Evolutionary conservation across 257 asterid genomes (phyloP).

Genomic region (Fraxinus cuspidata): DNA sequence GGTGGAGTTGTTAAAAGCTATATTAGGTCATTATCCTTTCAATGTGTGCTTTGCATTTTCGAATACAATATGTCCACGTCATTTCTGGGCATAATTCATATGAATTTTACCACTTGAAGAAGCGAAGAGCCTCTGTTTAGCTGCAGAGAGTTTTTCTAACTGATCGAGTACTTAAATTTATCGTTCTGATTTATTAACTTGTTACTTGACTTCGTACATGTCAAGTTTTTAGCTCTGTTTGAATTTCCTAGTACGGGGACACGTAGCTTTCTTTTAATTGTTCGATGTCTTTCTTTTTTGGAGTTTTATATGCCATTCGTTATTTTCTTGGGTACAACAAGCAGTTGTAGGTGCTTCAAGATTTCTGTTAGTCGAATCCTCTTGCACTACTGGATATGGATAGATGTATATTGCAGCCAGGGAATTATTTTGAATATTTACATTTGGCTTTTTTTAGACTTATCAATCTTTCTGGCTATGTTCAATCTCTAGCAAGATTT

Average conservation of each 20-base stretch:
- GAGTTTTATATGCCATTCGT: not conserved
- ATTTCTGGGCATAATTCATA: not conserved
- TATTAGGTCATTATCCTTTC: not conserved
- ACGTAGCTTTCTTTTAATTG: not conserved
- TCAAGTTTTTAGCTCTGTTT: not conserved
- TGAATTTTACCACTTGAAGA: not conserved
- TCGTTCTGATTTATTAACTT: not conserved
- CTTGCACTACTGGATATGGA: not conserved
- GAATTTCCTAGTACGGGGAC: not conserved
- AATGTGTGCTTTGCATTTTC: not conserved
- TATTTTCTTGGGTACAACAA: not conserved
- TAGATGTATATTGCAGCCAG: not conserved
- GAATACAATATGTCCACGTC: not conserved
- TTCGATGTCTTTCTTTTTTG: not conserved
- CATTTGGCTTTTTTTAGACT: not conserved
- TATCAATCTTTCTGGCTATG: not conserved
- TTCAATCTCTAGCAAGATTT: not conserved
- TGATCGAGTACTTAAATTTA: not conserved
- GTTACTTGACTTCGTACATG: not conserved
- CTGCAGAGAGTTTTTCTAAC: not conserved
- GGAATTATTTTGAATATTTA: not conserved
- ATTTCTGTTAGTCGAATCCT: not conserved
- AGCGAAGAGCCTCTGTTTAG: not conserved
- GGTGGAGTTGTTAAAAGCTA: not conserved
- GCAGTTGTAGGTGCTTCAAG: not conserved